Evolutionary conservation across 495 filamentous ascomycete species (phyloP), one percentile per base, ranked within the genome.

Genomic region (Hypoxylon crocopeplum): DNA sequence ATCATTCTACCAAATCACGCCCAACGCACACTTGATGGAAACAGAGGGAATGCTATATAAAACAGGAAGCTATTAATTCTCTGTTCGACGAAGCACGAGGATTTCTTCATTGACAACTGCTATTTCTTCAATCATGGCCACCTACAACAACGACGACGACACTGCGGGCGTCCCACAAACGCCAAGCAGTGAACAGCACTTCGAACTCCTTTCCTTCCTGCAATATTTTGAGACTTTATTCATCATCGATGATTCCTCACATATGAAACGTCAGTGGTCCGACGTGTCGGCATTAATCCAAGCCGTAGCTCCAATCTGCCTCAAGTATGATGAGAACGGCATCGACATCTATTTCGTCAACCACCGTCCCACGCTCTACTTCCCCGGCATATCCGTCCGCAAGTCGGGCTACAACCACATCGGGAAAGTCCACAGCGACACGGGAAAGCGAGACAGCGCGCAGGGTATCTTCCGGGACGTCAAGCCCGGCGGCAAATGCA

Each of bases 331-430:
- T 21, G 59, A 63, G 36, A 63, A 63, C 41, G 59, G 59, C n/a
- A 56, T 63, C 48, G 59, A 63, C 42, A 29, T 63, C 41, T 63
- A 63, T 48, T 63, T 63, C 46, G 39, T 63, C 41, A 63, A 63
- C 42, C 59, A 63, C 37, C 48, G 59, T 8, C 59, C 59, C 27
- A 52, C n/a, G n/a, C 37, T 63, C 12, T 63, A 63, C 36, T 63
- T 63, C 52, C 59, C 59, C 1, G 59, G 59, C 4, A 63, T 63
- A 53, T 52, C 48, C 21, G 53, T 63, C 6, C 59, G 59, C 39
- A 63, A 63, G 34, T 63, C 59, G 8, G 59, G 59, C 11, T 63
- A 63, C 22, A 63, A 63, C 53, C 59, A 63, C 32, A 63, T 63
- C 37, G 53, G 53, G 15, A 36, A 63, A 19, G 59, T 63, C 38